phyloP scores from a whole-genome alignment of 2,329 filamentous ascomycete species.

The Aspergillus tanneri region DNA sequence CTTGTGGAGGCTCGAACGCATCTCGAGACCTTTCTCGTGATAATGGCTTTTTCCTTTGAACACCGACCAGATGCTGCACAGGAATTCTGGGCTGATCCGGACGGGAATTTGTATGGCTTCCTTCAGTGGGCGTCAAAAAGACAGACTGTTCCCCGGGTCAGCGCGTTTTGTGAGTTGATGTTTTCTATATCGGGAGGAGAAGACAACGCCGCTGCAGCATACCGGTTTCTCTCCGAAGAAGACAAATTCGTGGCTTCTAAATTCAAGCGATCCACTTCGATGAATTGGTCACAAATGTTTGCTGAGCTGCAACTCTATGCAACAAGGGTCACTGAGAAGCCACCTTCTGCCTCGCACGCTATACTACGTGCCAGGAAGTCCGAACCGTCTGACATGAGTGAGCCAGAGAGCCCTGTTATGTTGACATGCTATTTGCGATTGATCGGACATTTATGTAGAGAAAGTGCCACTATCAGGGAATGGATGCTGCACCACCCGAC shows the following conservation, averaged over 20 bases:
- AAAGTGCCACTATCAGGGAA: constrained; percentile 69
- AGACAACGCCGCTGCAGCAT: constrained; percentile 77
- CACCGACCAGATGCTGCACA: constrained; percentile 78
- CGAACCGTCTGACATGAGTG: constrained; percentile 69
- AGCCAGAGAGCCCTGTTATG: constrained; percentile 95
- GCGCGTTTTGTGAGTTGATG: constrained; percentile 95
- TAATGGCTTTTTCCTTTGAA: constrained; percentile 90
- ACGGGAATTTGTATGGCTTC: constrained; percentile 91
- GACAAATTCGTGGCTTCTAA: constrained; percentile 70
- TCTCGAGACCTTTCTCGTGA: constrained; percentile 84
- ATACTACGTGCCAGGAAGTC: constrained; percentile 61
- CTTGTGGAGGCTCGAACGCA: constrained; percentile 53
- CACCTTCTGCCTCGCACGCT: constrained; percentile 52
- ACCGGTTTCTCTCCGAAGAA: constrained; percentile 88
- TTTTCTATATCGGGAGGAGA: constrained; percentile 81
- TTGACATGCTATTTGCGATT: constrained; percentile 89
- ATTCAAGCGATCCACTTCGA: constrained; percentile 75
- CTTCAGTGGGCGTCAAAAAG: constrained; percentile 95
- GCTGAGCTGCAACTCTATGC: constrained; percentile 85
- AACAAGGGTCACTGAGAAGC: constrained; percentile 71
- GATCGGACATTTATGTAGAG: constrained; percentile 74
- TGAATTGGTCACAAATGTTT: constrained; percentile 93
- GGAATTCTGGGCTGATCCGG: constrained; percentile 87
- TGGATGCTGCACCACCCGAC: constrained; percentile 69
- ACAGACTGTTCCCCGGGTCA: constrained; percentile 92